Evolutionary conservation across 106 monocot species (phyloP).

Genomic region (Vanilla planifolia): DNA sequence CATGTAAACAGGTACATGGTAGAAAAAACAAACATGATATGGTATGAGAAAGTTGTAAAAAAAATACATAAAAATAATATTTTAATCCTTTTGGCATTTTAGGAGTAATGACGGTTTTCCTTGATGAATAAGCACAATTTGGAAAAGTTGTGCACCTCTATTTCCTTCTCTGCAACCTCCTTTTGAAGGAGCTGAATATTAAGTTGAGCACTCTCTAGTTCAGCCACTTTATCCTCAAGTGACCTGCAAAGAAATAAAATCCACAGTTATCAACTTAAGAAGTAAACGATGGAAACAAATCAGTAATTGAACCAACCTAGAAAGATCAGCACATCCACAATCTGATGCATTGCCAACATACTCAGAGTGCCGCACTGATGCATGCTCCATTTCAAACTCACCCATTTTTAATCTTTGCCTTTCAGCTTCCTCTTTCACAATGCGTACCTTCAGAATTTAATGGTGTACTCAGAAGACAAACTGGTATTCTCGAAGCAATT

Average conservation of each 20-base stretch:
- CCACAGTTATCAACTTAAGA: not conserved
- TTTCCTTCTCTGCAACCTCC: slow-evolving; percentile 53
- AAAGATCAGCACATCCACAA: slow-evolving; percentile 8
- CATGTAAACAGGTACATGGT: too few species aligned
- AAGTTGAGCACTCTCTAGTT: slow-evolving; percentile 33
- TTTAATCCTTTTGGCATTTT: not conserved
- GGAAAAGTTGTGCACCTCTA: slow-evolving; percentile 46
- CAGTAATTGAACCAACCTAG: slow-evolving; percentile 27
- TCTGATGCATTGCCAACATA: slow-evolving; percentile 5
- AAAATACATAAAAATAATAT: not conserved
- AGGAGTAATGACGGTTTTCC: not conserved
- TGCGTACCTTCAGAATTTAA: slow-evolving; percentile 41
- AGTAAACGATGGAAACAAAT: not conserved
- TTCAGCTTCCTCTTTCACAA: slow-evolving; percentile 79
- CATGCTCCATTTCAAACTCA: slow-evolving; percentile 65
- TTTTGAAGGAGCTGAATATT: slow-evolving; percentile 53
- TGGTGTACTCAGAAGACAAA: slow-evolving; percentile 10
- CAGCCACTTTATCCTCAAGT: slow-evolving; percentile 25
- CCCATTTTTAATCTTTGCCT: slow-evolving; percentile 67
- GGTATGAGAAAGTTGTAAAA: too few species aligned
- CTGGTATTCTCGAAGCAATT: not conserved
- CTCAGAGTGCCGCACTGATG: slow-evolving; percentile 33
- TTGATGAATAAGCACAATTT: not conserved
- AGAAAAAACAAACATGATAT: too few species aligned
- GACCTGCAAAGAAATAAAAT: slow-evolving; percentile 20